phyloP scores from a whole-genome alignment of 2,329 filamentous ascomycete genomes.

The Pseudogymnoascus destructans region DNA sequence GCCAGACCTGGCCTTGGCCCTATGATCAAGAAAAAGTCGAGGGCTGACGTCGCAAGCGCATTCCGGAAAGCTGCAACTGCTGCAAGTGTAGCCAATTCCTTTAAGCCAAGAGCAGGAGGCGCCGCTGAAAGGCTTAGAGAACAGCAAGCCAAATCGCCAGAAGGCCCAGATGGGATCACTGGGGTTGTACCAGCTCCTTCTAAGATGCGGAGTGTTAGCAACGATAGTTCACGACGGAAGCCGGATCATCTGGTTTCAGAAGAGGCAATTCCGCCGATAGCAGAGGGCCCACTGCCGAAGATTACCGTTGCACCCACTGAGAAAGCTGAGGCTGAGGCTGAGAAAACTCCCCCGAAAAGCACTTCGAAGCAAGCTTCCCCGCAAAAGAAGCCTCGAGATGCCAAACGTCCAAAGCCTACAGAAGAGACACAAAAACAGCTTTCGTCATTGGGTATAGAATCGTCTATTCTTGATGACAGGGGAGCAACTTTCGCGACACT shows the following conservation, averaged over 20 bases:
- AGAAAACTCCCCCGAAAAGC: constrained; percentile 24
- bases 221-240: constrained; percentile 27
- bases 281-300: constrained; percentile 36
- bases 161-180: constrained; percentile 79
- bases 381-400: constrained; percentile 12
- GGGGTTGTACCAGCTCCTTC: constrained; percentile 72
- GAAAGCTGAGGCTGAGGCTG: constrained; percentile 15
- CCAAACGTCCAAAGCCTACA: constrained; percentile 22
- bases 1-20: constrained; percentile 39
- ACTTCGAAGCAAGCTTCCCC: constrained; percentile 26
- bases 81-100: constrained; percentile 44
- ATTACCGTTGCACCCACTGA: constrained; percentile 36
- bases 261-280: constrained; percentile 19
- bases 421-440: constrained; percentile 26
- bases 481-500: constrained; percentile 71
- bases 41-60: constrained; percentile 58
- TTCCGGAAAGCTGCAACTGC: constrained; percentile 72
- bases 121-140: constrained; percentile 61
- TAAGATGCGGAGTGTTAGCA: constrained; percentile 30
- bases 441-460: constrained; percentile 55
- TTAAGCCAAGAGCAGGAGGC: constrained; percentile 80
- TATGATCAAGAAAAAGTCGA: constrained; percentile 72
- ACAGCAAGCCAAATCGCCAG: constrained; percentile 40
- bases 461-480: constrained; percentile 59
- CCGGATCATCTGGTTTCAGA: constrained; percentile 18